Evolutionary conservation across 768 basidiomycete species (phyloP), one percentile per base, ranked within the genome.

Genomic region (Piloderma croceum): DNA sequence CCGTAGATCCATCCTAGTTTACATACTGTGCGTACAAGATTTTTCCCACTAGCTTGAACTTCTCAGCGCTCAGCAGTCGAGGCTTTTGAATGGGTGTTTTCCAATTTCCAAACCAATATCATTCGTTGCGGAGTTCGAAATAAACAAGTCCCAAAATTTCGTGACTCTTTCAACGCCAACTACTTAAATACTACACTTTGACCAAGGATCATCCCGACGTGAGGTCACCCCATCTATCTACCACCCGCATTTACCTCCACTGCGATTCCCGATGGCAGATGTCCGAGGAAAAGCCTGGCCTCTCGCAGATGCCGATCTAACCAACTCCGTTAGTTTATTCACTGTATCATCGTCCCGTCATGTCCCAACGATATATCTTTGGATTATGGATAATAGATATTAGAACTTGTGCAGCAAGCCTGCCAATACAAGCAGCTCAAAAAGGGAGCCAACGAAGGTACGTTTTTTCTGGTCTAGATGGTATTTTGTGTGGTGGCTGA

Each of bases 381-480:
- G 38, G 27, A 22, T 21, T 19, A 12, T 49, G 11, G 24, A 22
- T 13, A 24, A 15, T 53, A 94, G 91, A 96, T 98, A 56, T 76
- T 99, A 40, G 94, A 98, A 57, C 74, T 98, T 42, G 86, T 96
- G 23, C 90, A 96, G 60, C 89, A 94, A 66, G 93, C 94, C 31
- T 72, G 79, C n/a, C 85, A 92, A 64, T 96, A 94, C 73, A 97
- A 97, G 69, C 93, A 97, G 64, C 69, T 97, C 35, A 98, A 97
- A 71, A 97, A 97, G 70, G 94, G 96, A 46, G 96, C 96, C 31
- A 99, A 99, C 65, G 96, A 99, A 78, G 88, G 90, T 88, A 36
- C 24, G 72, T 55, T 23, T 37, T 20, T 19, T 10, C 19, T 42
- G 12, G 3, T 27, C 17, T n/a, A n/a, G 27, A 5, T 34, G 13